Base-by-base conservation (phyloP, 306 rosid species). In the Sophora flavescens region DNA sequence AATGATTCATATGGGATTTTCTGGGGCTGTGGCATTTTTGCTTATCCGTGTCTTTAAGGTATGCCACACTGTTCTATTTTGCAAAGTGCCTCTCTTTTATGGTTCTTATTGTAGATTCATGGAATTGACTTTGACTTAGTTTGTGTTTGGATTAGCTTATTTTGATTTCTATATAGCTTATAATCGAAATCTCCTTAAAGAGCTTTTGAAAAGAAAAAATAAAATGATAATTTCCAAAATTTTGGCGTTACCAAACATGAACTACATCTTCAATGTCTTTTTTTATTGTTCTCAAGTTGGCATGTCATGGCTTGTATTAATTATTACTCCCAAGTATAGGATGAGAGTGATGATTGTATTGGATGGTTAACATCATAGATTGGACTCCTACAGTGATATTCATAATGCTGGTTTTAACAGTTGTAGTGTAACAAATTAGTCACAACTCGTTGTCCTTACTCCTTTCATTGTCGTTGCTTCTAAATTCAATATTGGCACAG, bases 21-120 rank as follows among this genome's bases (percentile, higher is more conserved):
- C 99, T 81, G 99, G 96, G 62, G 75, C 81, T 5, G 98, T 96
- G 28, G 96, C 99, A 51, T 96, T 96, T 84, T 67, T 91, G 3
- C 97, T 96, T 50, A 96, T 96, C 64, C 88, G 99, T 18, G 94
- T 96, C 26, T 89, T 93, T 80, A 96, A 92, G 99, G 99, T 91
- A 88, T 80, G 75, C 32, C 53, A 48, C 57, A 15, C n/a, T 56
- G 57, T 75, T 61, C 8, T 18, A 6, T 30, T 14, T 4, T 75
- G 8, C 26, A 16, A 4, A 6, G 22, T 26, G 22, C 2, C 6
- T 39, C 15, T 44, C 15, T 45, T 45, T 12, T 45, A 45, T 57
- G 17, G n/a, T 52, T 61, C 51, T 2, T 26, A 2, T 58, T 12
- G 39, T 45, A 6, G 51, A 71, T 78, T 53, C 32, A 17, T 65